Conservation (phyloP, 148 eudicot species). For the Fagopyrum homotropicum region DNA sequence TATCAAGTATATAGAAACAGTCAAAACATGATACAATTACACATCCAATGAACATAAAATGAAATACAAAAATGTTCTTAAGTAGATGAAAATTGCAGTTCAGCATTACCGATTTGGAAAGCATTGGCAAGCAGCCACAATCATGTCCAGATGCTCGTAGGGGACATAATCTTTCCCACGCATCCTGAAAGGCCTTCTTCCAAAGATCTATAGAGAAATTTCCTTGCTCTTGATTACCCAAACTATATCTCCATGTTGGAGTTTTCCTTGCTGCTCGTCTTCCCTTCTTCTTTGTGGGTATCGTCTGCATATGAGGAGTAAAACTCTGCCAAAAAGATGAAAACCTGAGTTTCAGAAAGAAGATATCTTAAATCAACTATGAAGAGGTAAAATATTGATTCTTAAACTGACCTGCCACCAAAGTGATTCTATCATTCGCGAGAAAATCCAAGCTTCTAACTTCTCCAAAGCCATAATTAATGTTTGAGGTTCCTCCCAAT, state of each 20-base stretch:
- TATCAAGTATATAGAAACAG: neutral
- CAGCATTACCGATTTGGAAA: conserved; percentile 54
- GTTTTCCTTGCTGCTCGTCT: conserved; percentile 38
- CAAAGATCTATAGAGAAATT: conserved; percentile 68
- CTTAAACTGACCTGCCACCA: conserved; percentile 91
- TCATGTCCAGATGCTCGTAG: conserved; percentile 80
- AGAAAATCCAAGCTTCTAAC: conserved; percentile 88
- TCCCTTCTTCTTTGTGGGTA: conserved; percentile 44
- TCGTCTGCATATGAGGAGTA: conserved; percentile 82
- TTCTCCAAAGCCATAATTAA: conserved; percentile 68
- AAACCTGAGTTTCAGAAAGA: neutral
- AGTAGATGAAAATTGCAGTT: neutral
- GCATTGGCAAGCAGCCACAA: conserved; percentile 83
- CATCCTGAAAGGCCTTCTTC: conserved; percentile 89
- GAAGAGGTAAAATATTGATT: neutral
- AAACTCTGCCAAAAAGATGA: conserved; percentile 46
- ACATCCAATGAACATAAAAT: neutral
- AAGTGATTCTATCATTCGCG: conserved; percentile 67
- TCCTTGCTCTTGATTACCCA: conserved; percentile 84
- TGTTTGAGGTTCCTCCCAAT: conserved; percentile 72
- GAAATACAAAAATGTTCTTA: neutral
- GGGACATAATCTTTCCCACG: conserved; percentile 91
- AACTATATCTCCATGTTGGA: conserved; percentile 35
- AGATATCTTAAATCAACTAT: neutral
- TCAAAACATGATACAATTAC: neutral